Conservation (phyloP, 768 basidiomycete species). For the Crassisporium funariophilum region DNA sequence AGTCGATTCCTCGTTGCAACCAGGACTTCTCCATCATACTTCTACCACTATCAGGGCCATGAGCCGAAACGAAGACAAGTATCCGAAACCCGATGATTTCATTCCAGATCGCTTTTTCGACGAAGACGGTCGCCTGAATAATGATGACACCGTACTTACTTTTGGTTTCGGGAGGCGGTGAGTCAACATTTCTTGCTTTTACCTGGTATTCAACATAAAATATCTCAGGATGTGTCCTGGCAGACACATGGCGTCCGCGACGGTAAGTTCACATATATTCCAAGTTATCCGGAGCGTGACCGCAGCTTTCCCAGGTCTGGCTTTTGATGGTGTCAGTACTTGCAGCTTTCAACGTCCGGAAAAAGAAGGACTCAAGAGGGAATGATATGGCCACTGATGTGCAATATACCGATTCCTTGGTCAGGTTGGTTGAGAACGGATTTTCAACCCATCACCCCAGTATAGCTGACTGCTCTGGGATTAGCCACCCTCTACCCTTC, state of each 20-base stretch:
- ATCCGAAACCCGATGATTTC: slow-evolving; percentile 28
- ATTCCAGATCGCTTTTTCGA: slow-evolving; percentile 28
- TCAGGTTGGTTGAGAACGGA: no score
- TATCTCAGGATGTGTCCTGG: slow-evolving; percentile 21
- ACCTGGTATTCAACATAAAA: not conserved
- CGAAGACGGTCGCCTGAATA: slow-evolving; percentile 14
- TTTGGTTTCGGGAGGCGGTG: slow-evolving; percentile 28
- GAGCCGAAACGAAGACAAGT: slow-evolving; percentile 24
- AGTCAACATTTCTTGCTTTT: not conserved
- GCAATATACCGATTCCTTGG: slow-evolving; percentile 9
- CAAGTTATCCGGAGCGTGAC: not conserved
- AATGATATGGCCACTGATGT: slow-evolving; percentile 12
- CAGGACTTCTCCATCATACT: not conserved
- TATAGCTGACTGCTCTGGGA: no score
- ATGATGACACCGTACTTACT: slow-evolving; percentile 13
- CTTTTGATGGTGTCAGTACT: slow-evolving; percentile 17
- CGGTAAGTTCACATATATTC: slow-evolving; percentile 7
- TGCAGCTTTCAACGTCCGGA: slow-evolving; percentile 14
- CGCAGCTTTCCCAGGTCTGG: slow-evolving; percentile 15
- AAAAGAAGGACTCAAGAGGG: slow-evolving; percentile 11
- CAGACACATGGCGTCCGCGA: slow-evolving; percentile 19
- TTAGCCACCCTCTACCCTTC: slow-evolving; percentile 26
- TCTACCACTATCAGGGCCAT: slow-evolving; percentile 19
- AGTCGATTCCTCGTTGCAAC: not conserved
- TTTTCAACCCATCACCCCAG: no score